A percentile compares a stretch with the other conserved stretches of the same genome.
phyloP scores from a whole-genome alignment of 2,329 filamentous ascomycete genomes.

The Lomentospora prolificans region DNA sequence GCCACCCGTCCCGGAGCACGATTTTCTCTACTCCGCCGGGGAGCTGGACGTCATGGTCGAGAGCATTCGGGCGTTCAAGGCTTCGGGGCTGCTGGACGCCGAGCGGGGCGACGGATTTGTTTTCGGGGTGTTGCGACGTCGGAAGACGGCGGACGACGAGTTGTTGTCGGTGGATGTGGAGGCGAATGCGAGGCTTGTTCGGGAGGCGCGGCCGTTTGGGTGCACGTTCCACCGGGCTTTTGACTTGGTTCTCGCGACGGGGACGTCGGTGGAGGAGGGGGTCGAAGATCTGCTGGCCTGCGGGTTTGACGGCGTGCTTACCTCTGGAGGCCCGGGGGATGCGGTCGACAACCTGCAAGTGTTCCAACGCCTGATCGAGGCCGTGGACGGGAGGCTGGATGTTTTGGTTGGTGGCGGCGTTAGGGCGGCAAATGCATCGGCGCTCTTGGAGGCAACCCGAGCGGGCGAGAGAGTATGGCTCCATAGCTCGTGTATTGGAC shows the following conservation, averaged over 20 bases:
- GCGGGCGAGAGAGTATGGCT: constrained; percentile 8
- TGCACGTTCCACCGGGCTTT: constrained; percentile 49
- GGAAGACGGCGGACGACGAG: neutral
- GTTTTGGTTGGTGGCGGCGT: constrained; percentile 44
- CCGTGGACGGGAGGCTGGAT: constrained; percentile 25
- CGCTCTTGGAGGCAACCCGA: constrained; percentile 3
- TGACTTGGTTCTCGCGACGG: constrained; percentile 31
- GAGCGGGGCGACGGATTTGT: constrained; percentile 45
- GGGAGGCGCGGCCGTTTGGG: constrained; percentile 28
- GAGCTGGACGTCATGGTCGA: constrained; percentile 33
- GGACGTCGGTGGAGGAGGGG: constrained; percentile 14
- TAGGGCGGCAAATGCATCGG: constrained; percentile 27
- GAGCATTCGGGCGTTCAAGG: constrained; percentile 27
- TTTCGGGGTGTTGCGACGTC: constrained; percentile 33
- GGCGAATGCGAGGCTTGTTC: constrained; percentile 30
- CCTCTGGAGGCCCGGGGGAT: constrained; percentile 37
- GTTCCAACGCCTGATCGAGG: constrained; percentile 25
- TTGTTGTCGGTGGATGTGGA: constrained; percentile 20
- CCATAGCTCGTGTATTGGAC: constrained; percentile 12
- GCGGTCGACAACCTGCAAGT: constrained; percentile 28
- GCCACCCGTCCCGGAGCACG: constrained; percentile 12
- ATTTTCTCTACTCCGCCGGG: constrained; percentile 10
- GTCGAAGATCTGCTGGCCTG: constrained; percentile 27
- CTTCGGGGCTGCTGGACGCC: constrained; percentile 24
- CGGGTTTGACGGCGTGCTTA: constrained; percentile 42